A percentile compares a stretch with the other conserved stretches of the same genome.
Evolutionary conservation across 257 asterid species (phyloP).

Genomic region (Penstemon eatonii): DNA sequence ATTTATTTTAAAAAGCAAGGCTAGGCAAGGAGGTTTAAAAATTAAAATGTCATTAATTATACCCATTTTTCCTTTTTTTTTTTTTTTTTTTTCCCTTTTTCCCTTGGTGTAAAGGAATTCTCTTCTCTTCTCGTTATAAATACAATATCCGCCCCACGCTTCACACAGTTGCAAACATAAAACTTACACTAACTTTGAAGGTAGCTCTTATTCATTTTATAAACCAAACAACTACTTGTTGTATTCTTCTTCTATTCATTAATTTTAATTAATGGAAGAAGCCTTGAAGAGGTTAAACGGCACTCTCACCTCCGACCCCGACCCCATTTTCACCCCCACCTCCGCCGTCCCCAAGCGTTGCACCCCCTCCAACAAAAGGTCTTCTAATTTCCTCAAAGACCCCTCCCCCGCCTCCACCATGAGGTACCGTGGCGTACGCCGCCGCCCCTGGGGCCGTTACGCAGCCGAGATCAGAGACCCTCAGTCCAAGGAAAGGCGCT

Average conservation of each 20-base stretch:
- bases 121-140: conserved; percentile 33
- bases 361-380: conserved; percentile 44
- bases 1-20: too few species aligned
- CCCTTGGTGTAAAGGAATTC: conserved; percentile 14
- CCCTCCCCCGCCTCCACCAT: conserved; percentile 30
- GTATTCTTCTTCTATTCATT: too few species aligned
- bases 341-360: conserved; percentile 41
- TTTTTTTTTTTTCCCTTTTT: too few species aligned
- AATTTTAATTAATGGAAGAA: conserved; percentile 60
- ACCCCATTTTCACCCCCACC: conserved; percentile 2
- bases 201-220: too few species aligned
- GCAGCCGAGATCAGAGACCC: conserved; percentile 97
- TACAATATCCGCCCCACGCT: conserved; percentile 28
- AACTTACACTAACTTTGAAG: not conserved
- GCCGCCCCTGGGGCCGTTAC: conserved; percentile 97
- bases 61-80: not conserved
- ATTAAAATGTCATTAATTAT: too few species aligned
- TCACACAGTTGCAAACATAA: conserved; percentile 18
- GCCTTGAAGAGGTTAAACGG: conserved; percentile 69
- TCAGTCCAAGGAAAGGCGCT: conserved; percentile 75
- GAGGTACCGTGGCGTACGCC: conserved; percentile 87
- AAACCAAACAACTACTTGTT: too few species aligned
- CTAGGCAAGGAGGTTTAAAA: too few species aligned
- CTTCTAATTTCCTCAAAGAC: conserved; percentile 38
- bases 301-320: conserved; percentile 32